A percentile compares a stretch with the other conserved stretches of the same genome.
Evolutionary conservation across 768 basidiomycete species (phyloP).

Genomic region (Candolleomyces efflorescens): DNA sequence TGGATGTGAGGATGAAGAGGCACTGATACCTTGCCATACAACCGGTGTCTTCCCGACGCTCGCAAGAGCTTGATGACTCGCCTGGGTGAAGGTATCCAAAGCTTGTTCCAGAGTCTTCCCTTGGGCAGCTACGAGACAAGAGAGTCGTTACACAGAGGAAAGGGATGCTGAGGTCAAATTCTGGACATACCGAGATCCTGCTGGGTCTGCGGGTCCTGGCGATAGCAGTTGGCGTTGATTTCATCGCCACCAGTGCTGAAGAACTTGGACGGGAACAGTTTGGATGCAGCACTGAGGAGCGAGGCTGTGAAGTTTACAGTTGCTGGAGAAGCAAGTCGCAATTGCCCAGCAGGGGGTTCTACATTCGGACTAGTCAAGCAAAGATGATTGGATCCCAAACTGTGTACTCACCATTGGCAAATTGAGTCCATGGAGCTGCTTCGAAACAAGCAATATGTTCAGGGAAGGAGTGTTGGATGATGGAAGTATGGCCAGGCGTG

Average conservation of each 20-base stretch:
- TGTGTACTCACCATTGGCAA: constrained; percentile 42
- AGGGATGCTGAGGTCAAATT: not conserved
- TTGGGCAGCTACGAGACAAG: constrained; percentile 20
- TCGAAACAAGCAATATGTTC: constrained; percentile 71
- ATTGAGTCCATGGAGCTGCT: constrained; percentile 55
- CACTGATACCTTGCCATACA: constrained; percentile 65
- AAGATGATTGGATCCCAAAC: not conserved
- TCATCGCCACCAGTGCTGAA: constrained; percentile 86
- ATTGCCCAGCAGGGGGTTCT: constrained; percentile 84
- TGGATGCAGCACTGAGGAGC: constrained; percentile 50
- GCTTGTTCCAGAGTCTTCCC: constrained; percentile 60
- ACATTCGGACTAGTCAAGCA: not conserved
- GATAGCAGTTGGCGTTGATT: constrained; percentile 64
- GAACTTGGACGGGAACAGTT: constrained; percentile 48
- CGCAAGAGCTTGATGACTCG: constrained; percentile 51
- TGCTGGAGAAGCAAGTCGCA: constrained; percentile 59
- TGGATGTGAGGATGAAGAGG: not conserved
- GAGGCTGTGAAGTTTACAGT: constrained; percentile 57
- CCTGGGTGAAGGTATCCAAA: constrained; percentile 53
- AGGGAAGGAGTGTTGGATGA: constrained; percentile 63
- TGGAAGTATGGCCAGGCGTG: constrained; percentile 79
- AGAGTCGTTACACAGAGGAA: not conserved
- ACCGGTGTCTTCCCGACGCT: constrained; percentile 65
- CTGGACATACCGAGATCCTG: constrained; percentile 38
- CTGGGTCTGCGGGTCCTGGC: constrained; percentile 55